Evolutionary conservation across 2,329 filamentous ascomycete species (phyloP).

Genomic region (Onygenales sp.): DNA sequence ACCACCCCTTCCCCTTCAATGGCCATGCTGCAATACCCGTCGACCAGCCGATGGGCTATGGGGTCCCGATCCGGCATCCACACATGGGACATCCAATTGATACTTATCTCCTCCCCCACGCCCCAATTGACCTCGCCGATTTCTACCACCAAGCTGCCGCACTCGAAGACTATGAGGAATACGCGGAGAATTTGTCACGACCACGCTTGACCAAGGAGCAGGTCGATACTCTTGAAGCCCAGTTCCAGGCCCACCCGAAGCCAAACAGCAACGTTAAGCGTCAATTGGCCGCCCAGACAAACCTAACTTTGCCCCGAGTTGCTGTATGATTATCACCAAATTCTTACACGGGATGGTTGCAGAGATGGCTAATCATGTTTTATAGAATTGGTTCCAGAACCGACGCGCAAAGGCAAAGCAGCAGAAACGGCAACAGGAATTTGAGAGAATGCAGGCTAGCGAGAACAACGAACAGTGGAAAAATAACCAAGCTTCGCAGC

Average conservation of each 20-base stretch:
- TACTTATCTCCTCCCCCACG: slow-evolving; percentile 27
- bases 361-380: background rate
- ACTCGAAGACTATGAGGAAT: slow-evolving; percentile 37
- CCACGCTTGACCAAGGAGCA: slow-evolving; percentile 44
- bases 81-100: slow-evolving; percentile 30
- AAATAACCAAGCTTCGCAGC: slow-evolving; percentile 17
- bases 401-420: slow-evolving; percentile 44
- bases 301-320: slow-evolving; percentile 39
- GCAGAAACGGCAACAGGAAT: slow-evolving; percentile 41
- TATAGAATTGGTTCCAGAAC: slow-evolving; percentile 45
- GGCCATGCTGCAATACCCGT: slow-evolving; percentile 26
- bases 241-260: slow-evolving; percentile 42
- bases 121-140: slow-evolving; percentile 34
- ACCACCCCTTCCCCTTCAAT: slow-evolving; percentile 27
- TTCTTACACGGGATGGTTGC: background rate
- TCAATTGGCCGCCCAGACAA: slow-evolving; percentile 39
- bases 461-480: slow-evolving; percentile 20
- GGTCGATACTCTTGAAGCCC: slow-evolving; percentile 39
- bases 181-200: slow-evolving; percentile 38
- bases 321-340: slow-evolving; percentile 28
- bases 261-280: slow-evolving; percentile 42
- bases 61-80: slow-evolving; percentile 26
- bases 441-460: slow-evolving; percentile 32
- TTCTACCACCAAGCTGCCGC: slow-evolving; percentile 32
- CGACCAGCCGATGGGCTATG: slow-evolving; percentile 27